Base-by-base conservation (phyloP, 202 grass and related monocot genomes). In the Digitaria exilis region DNA sequence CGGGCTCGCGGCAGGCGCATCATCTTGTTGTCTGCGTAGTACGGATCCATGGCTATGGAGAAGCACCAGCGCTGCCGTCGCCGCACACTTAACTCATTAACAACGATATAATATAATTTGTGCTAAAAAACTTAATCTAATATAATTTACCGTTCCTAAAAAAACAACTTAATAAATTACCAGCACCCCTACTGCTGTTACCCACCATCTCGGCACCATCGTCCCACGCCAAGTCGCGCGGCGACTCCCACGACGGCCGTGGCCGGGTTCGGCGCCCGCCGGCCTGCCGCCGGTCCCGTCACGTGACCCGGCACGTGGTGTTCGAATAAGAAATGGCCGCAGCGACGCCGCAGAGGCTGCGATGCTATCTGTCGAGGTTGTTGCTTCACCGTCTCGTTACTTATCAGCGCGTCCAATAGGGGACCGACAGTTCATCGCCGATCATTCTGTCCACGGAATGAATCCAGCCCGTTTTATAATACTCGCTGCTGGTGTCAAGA, bases 361-460 rank as follows among this genome's bases (percentile, higher is more conserved):
- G n/a, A n/a, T 51, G 10, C 29, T 35, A 12, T 7, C n/a, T 32
- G 59, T 62, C 22, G 24, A 21, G 24, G n/a, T 0, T 21, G 0
- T 35, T 34, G 8, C 75, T 78, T 78, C n/a, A 78, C 65, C 58
- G 49, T 6, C 75, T 37, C 24, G 32, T 79, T 54, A 34, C 61
- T 48, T 79, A 66, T 79, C 30, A 51, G 0, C 41, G 41, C 75
- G 75, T 9, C 57, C 58, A 78, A 48, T 78, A 9, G 30, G 45
- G 9, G 31, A 19, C 46, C 18, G 26, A 16, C 58, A 65, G 62
- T 65, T 65, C 62, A 65, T 42, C 19, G 6, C 76, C 65, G 21
- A 73, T 73, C 69, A 82, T 82, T 73, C 56, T 7, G 6, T 64
- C 41, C 42, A 34, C 2, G 42, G 29, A 50, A 50, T 63, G 29